Base-by-base conservation (phyloP, 768 basidiomycete genomes). In the Pisolithus sp. region DNA sequence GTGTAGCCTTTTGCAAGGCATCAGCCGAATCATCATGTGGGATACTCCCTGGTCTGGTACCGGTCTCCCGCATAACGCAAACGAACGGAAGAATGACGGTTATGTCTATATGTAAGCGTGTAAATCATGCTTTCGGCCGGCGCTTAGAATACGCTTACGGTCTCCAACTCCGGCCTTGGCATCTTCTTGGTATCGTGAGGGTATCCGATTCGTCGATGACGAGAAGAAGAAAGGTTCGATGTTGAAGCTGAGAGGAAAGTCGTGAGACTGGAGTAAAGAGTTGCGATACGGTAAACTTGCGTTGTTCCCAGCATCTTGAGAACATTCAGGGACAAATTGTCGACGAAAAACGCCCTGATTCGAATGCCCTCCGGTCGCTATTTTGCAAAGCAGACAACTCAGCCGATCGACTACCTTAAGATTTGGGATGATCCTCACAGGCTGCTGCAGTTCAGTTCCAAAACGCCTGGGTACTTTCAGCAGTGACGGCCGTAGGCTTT, bases 121-220 rank as follows among this genome's bases (percentile, higher is more conserved):
- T 69, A n/a, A 79, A 62, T 0, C 73, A 73, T 10, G 79, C 66
- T 1, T 76, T 79, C 20, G 79, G 60, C 79, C 78, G 77, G 50
- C 2, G 34, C 68, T 71, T 51, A 71, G 67, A 76, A 78, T 55
- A 39, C 15, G 59, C 78, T 52, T 57, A 82, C 77, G 79, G 64
- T 81, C 79, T 53, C 77, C 75, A 36, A 66, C 52, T 2, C 62
- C 64, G 18, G 63, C 59, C n/a, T 57, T 54, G 1, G 72, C 57
- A 39, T 76, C 74, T 52, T 81, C 80, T 51, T 79, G 75, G 41
- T 76, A 83, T 36, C 78, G 75, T 0, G 79, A 78, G 0, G 81
- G 81, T 39, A 82, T 83, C 79, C 78, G 80, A 54, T 77, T 80
- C 5, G 76, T 57, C 0, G 68, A 71, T 1, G 65, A 70, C 15